Conservation (phyloP, 2,329 filamentous ascomycete species). For the Aspergillus sp. region DNA sequence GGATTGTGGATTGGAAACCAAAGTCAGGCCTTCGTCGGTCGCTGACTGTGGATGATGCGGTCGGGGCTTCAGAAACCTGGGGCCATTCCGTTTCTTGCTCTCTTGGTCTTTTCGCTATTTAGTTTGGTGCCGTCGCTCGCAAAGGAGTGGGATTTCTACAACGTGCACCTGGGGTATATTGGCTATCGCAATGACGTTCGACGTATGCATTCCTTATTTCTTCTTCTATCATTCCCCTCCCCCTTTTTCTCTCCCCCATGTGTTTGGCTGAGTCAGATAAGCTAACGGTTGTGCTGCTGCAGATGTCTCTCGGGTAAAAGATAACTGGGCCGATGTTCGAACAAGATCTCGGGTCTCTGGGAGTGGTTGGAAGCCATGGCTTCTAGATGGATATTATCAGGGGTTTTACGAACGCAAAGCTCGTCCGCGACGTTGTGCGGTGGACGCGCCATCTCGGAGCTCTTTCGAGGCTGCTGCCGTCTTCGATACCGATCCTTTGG, state of each 20-base stretch:
- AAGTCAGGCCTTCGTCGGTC: conserved; percentile 12
- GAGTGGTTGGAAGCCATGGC: conserved; percentile 23
- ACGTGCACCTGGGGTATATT: conserved; percentile 32
- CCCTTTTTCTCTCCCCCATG: background rate
- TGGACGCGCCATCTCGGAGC: conserved; percentile 18
- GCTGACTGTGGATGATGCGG: conserved; percentile 34
- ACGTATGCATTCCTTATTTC: conserved; percentile 25
- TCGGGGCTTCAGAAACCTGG: conserved; percentile 37
- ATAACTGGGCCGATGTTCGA: conserved; percentile 21
- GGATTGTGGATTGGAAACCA: conserved; percentile 1
- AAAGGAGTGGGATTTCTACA: conserved; percentile 32
- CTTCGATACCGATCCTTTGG: conserved; percentile 23
- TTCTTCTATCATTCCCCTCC: background rate
- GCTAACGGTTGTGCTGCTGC: conserved; percentile 3
- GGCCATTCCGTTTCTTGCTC: conserved; percentile 36
- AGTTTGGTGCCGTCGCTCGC: conserved; percentile 38
- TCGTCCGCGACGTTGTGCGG: conserved; percentile 14
- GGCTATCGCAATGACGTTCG: conserved; percentile 25
- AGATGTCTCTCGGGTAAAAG: conserved; percentile 33
- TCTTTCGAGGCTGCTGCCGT: conserved; percentile 23
- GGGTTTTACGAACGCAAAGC: conserved; percentile 14
- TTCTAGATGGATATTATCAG: conserved; percentile 14
- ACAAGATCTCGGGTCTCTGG: conserved; percentile 19
- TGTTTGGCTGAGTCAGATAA: conserved; percentile 3
- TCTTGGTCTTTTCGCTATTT: conserved; percentile 37